Evolutionary conservation across 176 grass and related monocot genomes (phyloP).

Genomic region (Guadua angustifolia): DNA sequence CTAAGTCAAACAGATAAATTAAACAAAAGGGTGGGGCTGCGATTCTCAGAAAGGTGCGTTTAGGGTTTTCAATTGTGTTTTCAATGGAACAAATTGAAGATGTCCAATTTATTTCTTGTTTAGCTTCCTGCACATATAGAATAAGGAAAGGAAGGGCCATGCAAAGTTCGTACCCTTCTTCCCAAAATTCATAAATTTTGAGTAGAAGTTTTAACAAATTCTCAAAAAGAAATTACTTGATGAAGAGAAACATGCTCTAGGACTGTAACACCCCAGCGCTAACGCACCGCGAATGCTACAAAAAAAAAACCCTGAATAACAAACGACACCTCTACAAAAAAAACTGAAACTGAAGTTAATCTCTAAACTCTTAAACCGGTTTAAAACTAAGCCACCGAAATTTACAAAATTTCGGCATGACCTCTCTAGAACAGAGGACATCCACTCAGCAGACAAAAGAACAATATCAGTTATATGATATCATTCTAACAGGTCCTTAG

Average conservation of each 20-base stretch:
- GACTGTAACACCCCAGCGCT: too few relatives aligned
- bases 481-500: too few relatives aligned
- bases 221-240: not conserved
- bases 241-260: not conserved
- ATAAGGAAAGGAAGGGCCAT: not conserved
- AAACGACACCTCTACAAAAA: too few relatives aligned
- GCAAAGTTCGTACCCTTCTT: not conserved
- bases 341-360: too few relatives aligned
- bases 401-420: too few relatives aligned
- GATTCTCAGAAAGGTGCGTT: constrained; percentile 16
- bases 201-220: not conserved
- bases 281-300: too few relatives aligned
- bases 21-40: not conserved
- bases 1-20: not conserved
- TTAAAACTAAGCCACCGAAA: too few relatives aligned
- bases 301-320: too few relatives aligned
- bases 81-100: not conserved
- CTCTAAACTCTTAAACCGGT: too few relatives aligned
- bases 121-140: not conserved
- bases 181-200: not conserved
- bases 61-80: not conserved
- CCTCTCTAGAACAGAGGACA: too few relatives aligned
- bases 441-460: too few relatives aligned
- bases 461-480: too few relatives aligned
- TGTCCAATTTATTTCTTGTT: not conserved